phyloP scores from a whole-genome alignment of 2,329 filamentous ascomycete species.

The Verticillium dahliae region DNA sequence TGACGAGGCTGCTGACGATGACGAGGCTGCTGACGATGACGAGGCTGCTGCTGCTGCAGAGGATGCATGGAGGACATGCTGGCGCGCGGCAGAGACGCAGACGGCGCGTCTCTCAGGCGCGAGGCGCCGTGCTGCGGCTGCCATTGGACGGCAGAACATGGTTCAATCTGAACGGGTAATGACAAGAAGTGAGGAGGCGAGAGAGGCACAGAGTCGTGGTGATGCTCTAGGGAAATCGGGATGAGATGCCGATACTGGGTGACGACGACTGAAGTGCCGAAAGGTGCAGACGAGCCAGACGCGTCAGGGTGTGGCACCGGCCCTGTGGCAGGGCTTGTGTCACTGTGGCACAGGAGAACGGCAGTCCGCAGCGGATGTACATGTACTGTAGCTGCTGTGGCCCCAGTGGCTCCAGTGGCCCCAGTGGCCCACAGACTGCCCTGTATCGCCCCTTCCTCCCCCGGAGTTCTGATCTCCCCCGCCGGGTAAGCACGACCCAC shows the following conservation, averaged over 20 bases:
- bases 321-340: too few relatives aligned
- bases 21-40: not conserved
- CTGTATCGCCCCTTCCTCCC: not conserved
- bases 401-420: not conserved
- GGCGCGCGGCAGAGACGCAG: not conserved
- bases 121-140: not conserved
- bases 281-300: not conserved
- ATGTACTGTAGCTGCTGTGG: not conserved
- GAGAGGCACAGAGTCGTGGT: not conserved
- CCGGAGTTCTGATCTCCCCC: not conserved
- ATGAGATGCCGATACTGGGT: not conserved
- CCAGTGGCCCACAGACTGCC: not conserved
- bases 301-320: not conserved
- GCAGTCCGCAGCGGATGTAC: too few relatives aligned
- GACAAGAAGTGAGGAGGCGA: not conserved
- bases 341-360: too few relatives aligned
- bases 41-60: not conserved
- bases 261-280: not conserved
- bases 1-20: not conserved
- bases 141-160: not conserved
- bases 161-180: not conserved
- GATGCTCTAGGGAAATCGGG: not conserved
- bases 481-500: not conserved
- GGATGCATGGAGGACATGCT: not conserved
- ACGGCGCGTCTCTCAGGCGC: not conserved